These are phyloP conservation scores for Holtermanniella nyarrowii DNA, from an alignment of 768 basidiomycete species.

Conservation along the genomic window DNA sequence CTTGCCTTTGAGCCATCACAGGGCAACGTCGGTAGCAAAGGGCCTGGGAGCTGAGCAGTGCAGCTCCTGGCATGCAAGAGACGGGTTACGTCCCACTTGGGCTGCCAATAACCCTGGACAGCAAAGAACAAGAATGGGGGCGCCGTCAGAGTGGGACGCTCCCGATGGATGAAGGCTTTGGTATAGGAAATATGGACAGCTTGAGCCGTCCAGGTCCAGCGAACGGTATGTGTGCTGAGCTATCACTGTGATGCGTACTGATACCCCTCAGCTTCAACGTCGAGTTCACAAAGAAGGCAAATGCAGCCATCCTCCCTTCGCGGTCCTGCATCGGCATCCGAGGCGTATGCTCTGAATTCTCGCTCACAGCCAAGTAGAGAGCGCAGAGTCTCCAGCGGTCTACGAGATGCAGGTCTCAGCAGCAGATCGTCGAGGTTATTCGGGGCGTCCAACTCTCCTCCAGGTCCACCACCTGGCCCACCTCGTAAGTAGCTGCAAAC, in stretches of 20 bases:
- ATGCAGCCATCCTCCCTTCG: no score
- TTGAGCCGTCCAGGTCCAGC: background rate
- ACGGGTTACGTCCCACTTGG: no score
- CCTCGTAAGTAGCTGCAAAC: slow-evolving; percentile 17
- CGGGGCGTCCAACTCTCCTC: slow-evolving; percentile 6
- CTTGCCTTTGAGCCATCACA: no score
- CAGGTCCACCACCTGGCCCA: slow-evolving; percentile 21
- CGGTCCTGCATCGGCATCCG: no score
- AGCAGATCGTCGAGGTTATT: slow-evolving; percentile 4
- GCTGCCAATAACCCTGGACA: no score
- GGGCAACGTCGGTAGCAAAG: no score
- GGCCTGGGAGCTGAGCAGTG: no score
- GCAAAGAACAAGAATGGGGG: background rate
- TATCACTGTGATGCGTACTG: background rate
- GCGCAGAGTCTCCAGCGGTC: no score
- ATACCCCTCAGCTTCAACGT: background rate
- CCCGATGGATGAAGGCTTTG: background rate
- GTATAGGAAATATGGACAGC: background rate
- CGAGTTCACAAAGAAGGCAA: background rate
- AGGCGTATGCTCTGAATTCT: background rate
- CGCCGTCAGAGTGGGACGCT: background rate
- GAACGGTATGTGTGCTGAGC: background rate
- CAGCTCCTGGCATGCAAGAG: no score
- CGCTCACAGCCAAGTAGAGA: no score
- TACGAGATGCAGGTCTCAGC: slow-evolving; percentile 12